Evolutionary conservation across 306 rosid genomes (phyloP).

Genomic region (Pyrus communis): DNA sequence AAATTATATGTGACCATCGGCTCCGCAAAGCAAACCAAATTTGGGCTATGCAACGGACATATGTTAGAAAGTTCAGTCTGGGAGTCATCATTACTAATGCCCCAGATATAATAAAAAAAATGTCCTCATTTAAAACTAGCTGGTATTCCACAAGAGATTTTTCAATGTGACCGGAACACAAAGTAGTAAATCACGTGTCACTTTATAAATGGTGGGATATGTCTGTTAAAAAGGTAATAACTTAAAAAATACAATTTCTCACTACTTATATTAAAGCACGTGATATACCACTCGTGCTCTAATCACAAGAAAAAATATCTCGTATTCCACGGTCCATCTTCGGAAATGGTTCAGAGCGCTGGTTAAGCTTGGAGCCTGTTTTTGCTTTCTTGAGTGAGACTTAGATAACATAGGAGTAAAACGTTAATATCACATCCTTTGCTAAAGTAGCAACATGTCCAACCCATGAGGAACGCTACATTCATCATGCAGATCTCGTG

Average conservation of each 20-base stretch:
- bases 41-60: not conserved
- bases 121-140: not conserved
- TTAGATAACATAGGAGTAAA: not conserved
- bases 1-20: not conserved
- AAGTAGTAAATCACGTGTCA: no score
- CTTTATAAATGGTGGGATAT: no score
- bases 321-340: no score
- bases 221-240: no score
- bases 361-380: not conserved
- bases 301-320: no score
- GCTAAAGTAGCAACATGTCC: not conserved
- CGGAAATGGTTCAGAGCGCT: no score
- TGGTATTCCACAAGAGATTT: not conserved
- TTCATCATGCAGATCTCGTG: no score
- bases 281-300: no score
- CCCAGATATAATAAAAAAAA: not conserved
- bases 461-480: not conserved
- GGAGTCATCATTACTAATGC: not conserved
- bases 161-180: no score
- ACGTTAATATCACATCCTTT: not conserved
- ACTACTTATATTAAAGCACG: no score
- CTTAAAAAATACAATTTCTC: no score
- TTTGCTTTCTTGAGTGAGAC: no score
- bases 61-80: not conserved
- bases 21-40: not conserved